Evolutionary conservation across 768 basidiomycete species (phyloP).

Genomic region (Rhodotorula babjevae): DNA sequence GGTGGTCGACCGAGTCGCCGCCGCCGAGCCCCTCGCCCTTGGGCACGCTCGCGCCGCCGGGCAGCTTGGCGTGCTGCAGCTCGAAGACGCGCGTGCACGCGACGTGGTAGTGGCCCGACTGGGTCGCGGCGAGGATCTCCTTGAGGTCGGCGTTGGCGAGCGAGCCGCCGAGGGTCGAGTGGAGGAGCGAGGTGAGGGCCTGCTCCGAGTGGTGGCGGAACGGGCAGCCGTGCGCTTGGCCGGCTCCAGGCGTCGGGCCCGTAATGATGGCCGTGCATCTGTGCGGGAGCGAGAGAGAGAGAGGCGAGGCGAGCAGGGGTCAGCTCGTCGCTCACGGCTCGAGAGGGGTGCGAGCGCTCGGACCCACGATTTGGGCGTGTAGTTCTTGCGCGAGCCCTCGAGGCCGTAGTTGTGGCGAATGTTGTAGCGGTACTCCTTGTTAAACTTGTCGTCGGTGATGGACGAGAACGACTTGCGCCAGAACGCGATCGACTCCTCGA

Average conservation of each 20-base stretch:
- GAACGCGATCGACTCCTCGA: constrained; percentile 88
- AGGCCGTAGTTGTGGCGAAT: constrained; percentile 91
- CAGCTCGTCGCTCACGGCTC: no score
- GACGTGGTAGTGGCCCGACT: constrained; percentile 78
- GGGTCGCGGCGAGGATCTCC: constrained; percentile 76
- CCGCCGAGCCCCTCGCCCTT: constrained; percentile 83
- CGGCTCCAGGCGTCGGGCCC: constrained; percentile 60
- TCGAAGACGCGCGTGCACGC: constrained; percentile 97
- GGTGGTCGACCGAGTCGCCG: constrained; percentile 86
- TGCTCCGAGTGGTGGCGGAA: constrained; percentile 81
- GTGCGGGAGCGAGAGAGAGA: constrained; percentile 58
- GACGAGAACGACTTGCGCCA: constrained; percentile 80
- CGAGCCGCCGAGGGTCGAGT: constrained; percentile 64
- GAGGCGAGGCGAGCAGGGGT: no score
- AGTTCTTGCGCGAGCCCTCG: constrained; percentile 91
- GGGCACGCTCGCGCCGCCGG: constrained; percentile 55
- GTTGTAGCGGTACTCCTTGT: constrained; percentile 96
- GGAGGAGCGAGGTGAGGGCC: constrained; percentile 71
- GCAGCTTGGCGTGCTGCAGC: constrained; percentile 64
- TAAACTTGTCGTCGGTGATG: constrained; percentile 88
- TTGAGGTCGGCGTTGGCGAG: constrained; percentile 65
- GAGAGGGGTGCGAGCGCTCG: neutral
- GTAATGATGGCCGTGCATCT: constrained; percentile 89
- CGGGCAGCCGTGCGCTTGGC: constrained; percentile 80
- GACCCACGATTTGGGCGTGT: constrained; percentile 77